Evolutionary conservation across 2,329 filamentous ascomycete species (phyloP).

Genomic region (Penicillium rolfsii): DNA sequence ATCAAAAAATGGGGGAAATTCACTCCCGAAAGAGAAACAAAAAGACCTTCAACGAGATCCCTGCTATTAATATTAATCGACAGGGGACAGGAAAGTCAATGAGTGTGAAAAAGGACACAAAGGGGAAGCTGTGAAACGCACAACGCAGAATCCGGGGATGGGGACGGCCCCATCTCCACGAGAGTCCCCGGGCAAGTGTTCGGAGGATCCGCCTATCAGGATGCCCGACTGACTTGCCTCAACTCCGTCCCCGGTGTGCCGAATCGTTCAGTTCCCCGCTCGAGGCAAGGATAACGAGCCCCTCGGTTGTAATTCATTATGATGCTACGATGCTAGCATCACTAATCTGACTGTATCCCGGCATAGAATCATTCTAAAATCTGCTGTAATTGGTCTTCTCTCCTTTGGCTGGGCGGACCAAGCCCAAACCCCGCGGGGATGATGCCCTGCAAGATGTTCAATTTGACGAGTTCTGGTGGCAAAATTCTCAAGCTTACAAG

Average conservation of each 20-base stretch:
- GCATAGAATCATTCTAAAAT: not conserved
- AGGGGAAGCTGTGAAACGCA: not conserved
- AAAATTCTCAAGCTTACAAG: not conserved
- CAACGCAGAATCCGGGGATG: not conserved
- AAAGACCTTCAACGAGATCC: not conserved
- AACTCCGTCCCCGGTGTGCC: conserved; percentile 6
- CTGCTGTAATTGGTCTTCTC: not conserved
- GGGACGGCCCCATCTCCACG: not conserved
- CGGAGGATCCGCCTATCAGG: conserved; percentile 14
- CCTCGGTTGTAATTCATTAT: not conserved
- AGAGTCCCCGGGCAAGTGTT: not conserved
- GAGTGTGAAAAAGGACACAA: not conserved
- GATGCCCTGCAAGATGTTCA: not conserved
- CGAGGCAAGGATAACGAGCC: not conserved
- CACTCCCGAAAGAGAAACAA: not conserved
- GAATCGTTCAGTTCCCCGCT: conserved; percentile 12
- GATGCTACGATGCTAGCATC: not conserved
- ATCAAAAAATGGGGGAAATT: not conserved
- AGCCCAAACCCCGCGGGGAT: not conserved
- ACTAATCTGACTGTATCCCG: not conserved
- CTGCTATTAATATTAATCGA: not conserved
- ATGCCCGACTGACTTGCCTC: not conserved
- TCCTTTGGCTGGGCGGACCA: not conserved
- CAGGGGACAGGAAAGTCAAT: conserved; percentile 1
- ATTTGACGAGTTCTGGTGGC: not conserved